Evolutionary conservation across 352 stramenopile species (phyloP), one percentile per base, ranked within the genome.

Genomic region (Thalassiosira exigua): DNA sequence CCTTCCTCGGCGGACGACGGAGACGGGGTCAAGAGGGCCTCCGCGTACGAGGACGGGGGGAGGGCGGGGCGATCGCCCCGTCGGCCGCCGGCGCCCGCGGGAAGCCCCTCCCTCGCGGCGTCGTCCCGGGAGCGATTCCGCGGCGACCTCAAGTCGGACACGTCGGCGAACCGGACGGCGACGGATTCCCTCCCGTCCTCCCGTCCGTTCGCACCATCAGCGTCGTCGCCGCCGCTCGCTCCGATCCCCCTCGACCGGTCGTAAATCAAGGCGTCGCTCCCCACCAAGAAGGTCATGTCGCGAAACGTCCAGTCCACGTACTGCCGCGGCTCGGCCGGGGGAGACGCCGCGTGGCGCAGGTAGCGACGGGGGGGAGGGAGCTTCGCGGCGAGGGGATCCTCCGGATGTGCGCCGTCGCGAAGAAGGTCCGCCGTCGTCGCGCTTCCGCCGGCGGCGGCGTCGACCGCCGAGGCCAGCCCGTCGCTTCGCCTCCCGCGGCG

Each of bases 261-360:
- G 39, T 81, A 88, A 32, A 93, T 80, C 0, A 90, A 48, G 0
- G 82, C 84, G 82, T 93, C 86, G 46, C 82, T 89, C 14, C 78
- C 86, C 4, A 93, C 78, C 11, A 91, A 69, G 14, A 92, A 64
- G 26, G 90, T 87, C 65, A 89, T 82, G 33, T 89, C 82, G 24
- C 84, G 62, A 80, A 92, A 93, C 51, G 87, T 86, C 88, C 88
- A 93, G 51, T 82, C 29, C 0, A 90, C 9, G 56, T 92, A 93
- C 74, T 93, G 80, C 36, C 78, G 68, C 41, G 85, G 79, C 32
- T 83, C 69, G 22, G 36, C 27, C 0, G 73, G 68, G 19, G 71
- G 64, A n/a, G 82, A 51, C 9, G 85, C 46, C 21, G 71, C 67
- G 53, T 75, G 66, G 19, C 54, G 42, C n/a, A 77, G 44, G 33